Evolutionary conservation across 106 monocot species (phyloP), one percentile per base, ranked within the genome.

Genomic region (Phalaenopsis aphrodite): DNA sequence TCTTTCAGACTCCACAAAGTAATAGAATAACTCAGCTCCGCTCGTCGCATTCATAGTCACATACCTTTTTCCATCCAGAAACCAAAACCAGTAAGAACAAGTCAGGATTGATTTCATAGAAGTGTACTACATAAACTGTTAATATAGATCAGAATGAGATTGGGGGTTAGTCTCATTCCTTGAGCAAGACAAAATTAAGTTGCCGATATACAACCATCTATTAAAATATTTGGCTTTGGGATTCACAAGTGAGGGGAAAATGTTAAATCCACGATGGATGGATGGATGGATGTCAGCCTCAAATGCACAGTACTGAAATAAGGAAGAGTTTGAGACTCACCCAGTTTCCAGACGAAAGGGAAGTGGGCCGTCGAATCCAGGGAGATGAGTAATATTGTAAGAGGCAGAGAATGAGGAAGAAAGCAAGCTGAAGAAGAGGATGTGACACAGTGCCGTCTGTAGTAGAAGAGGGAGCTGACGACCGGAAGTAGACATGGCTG

Each of bases 311-410:
- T 48, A 48, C 48, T 48, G 48, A 46, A 48, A 76, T 8, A 76
- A 76, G 18, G 18, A 58, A 58, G 48, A 48, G 48, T 48, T 8
- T 9, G 48, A 48, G 8, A 8, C 43, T 24, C 21, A 83, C 83
- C 83, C 83, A 5, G 83, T 83, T 67, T 83, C 72, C 3, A 83
- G 83, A 23, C 56, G 78, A 67, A 83, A 83, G 38, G 83, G 83
- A 49, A 83, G 83, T 38, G 72, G 16, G 3, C 83, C 83, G 2
- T 48, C 48, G 78, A 78, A 83, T 21, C 83, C 83, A 45, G 83
- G 83, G 8, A 83, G 78, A 78, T 74, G 83, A 77, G 83, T 78
- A 37, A 83, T 52, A 2, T 61, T 77, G 21, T 38, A 12, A 39
- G 36, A 5, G 24, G 49, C 47, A 16, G 49, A 49, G 46, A 30